phyloP scores from a whole-genome alignment of 768 basidiomycete genomes.

The Crucibulum laeve region DNA sequence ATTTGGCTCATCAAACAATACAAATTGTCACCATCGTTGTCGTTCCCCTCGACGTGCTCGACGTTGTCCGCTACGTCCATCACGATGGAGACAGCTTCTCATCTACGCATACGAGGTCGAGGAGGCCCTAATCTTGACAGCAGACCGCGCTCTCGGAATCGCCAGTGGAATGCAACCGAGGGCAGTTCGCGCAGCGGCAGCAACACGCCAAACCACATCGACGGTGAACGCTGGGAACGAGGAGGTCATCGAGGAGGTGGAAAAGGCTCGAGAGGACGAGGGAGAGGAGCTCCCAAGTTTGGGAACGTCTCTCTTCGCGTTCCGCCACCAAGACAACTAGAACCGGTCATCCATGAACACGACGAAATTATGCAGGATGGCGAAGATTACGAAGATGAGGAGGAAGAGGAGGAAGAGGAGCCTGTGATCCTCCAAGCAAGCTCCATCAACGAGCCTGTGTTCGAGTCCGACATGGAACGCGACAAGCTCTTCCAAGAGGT shows the following conservation, averaged over 20 bases:
- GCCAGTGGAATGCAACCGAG: constrained; percentile 54
- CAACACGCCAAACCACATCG: constrained; percentile 33
- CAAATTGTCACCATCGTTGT: no score
- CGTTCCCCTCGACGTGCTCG: constrained; percentile 4
- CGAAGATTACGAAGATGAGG: constrained; percentile 20
- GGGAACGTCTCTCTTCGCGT: constrained; percentile 35
- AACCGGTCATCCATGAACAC: constrained; percentile 25
- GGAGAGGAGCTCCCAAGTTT: constrained; percentile 27
- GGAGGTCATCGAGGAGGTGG: constrained; percentile 52
- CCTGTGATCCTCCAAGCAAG: constrained; percentile 8
- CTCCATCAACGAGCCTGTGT: constrained; percentile 41
- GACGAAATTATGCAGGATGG: constrained; percentile 28
- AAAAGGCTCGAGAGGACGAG: constrained; percentile 35
- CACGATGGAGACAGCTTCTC: constrained; percentile 18
- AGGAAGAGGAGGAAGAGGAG: constrained; percentile 12
- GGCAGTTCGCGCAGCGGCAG: constrained; percentile 28
- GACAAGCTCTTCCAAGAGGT: constrained; percentile 75
- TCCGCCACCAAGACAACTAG: constrained; percentile 14
- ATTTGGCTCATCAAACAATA: no score
- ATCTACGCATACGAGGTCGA: constrained; percentile 17
- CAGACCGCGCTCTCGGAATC: constrained; percentile 46
- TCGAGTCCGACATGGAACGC: constrained; percentile 58
- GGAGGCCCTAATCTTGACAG: constrained; percentile 13
- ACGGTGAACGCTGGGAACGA: constrained; percentile 60
- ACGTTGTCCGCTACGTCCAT: constrained; percentile 2